These are phyloP conservation scores for Picea sitchensis DNA, from an alignment of 75 land plant species.

Conservation along the genomic window DNA sequence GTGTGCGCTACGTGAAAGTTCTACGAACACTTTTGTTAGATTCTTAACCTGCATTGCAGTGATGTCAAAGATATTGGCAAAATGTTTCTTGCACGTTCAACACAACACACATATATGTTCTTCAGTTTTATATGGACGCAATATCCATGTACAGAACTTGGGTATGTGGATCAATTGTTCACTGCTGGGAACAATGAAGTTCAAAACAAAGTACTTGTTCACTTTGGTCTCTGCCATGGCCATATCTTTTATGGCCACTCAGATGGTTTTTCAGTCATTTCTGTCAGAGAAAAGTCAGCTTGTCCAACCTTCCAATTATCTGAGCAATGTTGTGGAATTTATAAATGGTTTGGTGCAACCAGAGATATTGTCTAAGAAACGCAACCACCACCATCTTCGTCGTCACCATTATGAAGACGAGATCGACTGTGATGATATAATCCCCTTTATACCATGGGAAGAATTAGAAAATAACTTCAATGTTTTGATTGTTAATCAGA, in stretches of 20 bases:
- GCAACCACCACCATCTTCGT: background rate
- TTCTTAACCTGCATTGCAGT: background rate
- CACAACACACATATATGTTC: background rate
- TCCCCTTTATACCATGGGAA: background rate
- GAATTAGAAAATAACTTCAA: constrained; percentile 31
- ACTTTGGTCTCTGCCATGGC: background rate
- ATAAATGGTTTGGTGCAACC: no score
- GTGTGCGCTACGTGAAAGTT: background rate
- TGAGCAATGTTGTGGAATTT: background rate
- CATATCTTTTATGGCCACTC: background rate
- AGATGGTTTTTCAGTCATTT: background rate
- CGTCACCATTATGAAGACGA: background rate
- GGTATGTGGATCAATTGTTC: background rate
- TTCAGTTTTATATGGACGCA: no score
- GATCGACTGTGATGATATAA: background rate
- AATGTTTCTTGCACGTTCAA: background rate
- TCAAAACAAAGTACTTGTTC: background rate
- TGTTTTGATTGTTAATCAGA: constrained; percentile 38
- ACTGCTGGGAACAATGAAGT: background rate
- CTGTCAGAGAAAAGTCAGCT: background rate
- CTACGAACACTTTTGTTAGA: background rate
- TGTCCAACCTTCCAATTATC: background rate
- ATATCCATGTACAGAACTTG: background rate
- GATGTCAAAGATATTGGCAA: background rate
- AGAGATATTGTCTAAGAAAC: no score